Conservation (phyloP, 106 monocot genomes). For the Chionographis japonica region DNA sequence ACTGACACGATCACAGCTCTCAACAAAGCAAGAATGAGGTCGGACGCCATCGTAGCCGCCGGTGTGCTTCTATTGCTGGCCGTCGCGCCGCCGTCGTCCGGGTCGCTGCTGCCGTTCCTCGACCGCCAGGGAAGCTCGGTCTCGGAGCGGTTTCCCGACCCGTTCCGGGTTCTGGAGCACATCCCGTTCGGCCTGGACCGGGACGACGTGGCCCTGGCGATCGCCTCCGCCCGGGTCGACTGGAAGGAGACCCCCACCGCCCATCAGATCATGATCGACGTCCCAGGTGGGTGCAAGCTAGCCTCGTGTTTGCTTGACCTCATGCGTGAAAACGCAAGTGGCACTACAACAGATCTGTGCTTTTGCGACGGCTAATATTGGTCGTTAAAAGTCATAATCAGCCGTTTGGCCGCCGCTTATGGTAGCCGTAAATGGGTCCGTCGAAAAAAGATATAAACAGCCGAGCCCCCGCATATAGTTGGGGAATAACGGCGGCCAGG, state of each 20-base stretch:
- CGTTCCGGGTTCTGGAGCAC: constrained; percentile 65
- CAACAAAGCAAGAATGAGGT: too few species aligned
- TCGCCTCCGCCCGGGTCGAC: constrained; percentile 50
- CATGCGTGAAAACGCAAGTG: neutral
- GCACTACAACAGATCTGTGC: too few species aligned
- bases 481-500: too few species aligned
- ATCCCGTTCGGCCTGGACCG: constrained; percentile 58
- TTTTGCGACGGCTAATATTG: too few species aligned
- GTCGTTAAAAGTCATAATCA: too few species aligned
- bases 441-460: too few species aligned
- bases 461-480: too few species aligned
- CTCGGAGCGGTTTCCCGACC: constrained; percentile 31
- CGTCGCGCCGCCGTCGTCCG: constrained; percentile 2
- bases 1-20: too few species aligned
- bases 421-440: neutral
- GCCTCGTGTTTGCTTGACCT: neutral
- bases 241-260: constrained; percentile 73
- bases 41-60: neutral
- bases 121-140: constrained; percentile 6
- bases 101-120: constrained; percentile 43
- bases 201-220: constrained; percentile 23
- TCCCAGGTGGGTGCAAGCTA: constrained; percentile 35
- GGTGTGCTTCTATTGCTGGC: constrained; percentile 1
- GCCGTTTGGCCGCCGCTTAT: too few species aligned
- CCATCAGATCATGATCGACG: constrained; percentile 68